Evolutionary conservation across 345 rosid species (phyloP).

Genomic region (Schrenkiella parvula): DNA sequence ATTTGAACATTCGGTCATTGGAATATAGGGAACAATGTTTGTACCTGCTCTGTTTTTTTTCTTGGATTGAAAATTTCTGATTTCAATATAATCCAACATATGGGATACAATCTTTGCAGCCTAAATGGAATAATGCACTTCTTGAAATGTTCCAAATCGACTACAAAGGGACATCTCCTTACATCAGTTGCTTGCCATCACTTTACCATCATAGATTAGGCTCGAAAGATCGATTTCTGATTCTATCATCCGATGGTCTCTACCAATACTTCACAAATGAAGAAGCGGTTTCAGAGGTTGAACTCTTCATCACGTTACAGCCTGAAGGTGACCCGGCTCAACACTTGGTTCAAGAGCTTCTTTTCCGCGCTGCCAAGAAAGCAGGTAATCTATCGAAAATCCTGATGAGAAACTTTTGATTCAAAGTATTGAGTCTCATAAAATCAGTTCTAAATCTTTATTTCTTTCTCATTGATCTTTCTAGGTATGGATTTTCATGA

Average conservation of each 20-base stretch:
- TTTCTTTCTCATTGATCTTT: constrained; percentile 14
- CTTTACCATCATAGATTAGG: constrained; percentile 85
- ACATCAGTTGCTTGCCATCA: constrained; percentile 73
- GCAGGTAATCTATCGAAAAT: constrained; percentile 55
- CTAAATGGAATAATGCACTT: constrained; percentile 88
- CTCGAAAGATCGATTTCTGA: constrained; percentile 75
- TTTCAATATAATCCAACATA: not conserved
- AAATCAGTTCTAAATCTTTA: not conserved
- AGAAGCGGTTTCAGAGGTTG: constrained; percentile 88
- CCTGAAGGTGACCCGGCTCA: constrained; percentile 99
- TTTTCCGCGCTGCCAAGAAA: constrained; percentile 95
- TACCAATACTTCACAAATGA: constrained; percentile 93
- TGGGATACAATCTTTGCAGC: constrained; percentile 46
- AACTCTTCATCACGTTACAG: constrained; percentile 74
- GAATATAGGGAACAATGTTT: too few species aligned
- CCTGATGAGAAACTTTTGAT: not conserved
- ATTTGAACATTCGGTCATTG: not conserved
- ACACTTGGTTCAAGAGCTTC: constrained; percentile 82
- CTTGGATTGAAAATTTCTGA: not conserved
- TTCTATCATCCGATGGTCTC: constrained; percentile 88
- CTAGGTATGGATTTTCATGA: constrained; percentile 94
- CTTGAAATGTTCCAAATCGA: constrained; percentile 92
- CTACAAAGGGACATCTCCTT: constrained; percentile 75
- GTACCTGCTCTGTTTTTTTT: not conserved
- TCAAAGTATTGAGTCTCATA: not conserved